Percentiles rank a stretch among this genome's conserved stretches.
Evolutionary conservation across 192 early-diverging fungal genomes (phyloP).

Genomic region (Backusella liffmaniae): DNA sequence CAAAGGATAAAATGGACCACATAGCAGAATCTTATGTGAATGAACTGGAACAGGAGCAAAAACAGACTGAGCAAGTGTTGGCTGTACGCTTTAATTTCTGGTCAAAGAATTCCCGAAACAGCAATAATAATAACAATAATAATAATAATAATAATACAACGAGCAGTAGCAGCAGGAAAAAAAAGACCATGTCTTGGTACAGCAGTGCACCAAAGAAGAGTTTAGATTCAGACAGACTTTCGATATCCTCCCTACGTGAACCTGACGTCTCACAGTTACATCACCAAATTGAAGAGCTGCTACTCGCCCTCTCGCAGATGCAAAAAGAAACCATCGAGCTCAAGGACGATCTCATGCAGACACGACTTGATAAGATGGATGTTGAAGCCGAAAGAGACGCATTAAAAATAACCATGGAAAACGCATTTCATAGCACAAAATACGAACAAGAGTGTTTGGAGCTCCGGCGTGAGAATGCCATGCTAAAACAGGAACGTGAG

Average conservation of each 20-base stretch:
- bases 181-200: conserved; percentile 21
- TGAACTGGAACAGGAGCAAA: conserved; percentile 50
- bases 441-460: conserved; percentile 32
- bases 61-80: conserved; percentile 43
- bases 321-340: conserved; percentile 67
- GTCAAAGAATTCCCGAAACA: conserved; percentile 1
- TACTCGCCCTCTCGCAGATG: conserved; percentile 53
- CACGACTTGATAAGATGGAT: conserved; percentile 52
- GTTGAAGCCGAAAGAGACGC: conserved; percentile 49
- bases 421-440: neutral
- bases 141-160: neutral
- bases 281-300: conserved; percentile 59
- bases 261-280: conserved; percentile 43
- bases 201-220: conserved; percentile 7
- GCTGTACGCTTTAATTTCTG: conserved; percentile 47
- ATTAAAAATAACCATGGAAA: conserved; percentile 45
- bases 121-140: neutral
- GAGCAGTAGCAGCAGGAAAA: neutral
- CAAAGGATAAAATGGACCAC: conserved; percentile 66
- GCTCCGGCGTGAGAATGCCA: conserved; percentile 21
- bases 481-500: conserved; percentile 15
- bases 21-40: conserved; percentile 58
- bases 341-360: conserved; percentile 58
- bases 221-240: neutral
- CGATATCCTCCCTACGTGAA: neutral